Percentiles rank a stretch among this genome's conserved stretches.
These are phyloP conservation scores for Nigrospora oryzae DNA, from an alignment of 2,329 filamentous ascomycete species.

Conservation along the genomic window DNA sequence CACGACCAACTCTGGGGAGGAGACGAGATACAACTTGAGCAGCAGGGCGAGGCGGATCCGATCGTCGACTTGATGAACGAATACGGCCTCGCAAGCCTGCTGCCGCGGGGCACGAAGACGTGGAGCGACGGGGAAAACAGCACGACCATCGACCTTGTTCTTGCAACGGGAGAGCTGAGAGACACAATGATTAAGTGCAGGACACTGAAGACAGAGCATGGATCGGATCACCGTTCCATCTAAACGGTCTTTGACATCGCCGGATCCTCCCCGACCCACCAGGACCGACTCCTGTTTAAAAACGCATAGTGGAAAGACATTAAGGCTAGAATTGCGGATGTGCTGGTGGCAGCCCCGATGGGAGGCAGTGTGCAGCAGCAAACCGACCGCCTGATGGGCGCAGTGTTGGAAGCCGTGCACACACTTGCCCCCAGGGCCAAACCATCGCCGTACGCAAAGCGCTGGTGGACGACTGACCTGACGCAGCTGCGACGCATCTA, in stretches of 20 bases:
- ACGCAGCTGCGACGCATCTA: slow-evolving; percentile 17
- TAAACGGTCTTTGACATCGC: slow-evolving; percentile 10
- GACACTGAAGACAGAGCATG: not conserved
- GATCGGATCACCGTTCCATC: not conserved
- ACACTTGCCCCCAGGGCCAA: slow-evolving; percentile 12
- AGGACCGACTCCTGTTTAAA: slow-evolving; percentile 12
- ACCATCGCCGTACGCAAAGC: slow-evolving; percentile 17
- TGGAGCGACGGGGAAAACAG: slow-evolving; percentile 14
- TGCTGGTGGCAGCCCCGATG: not conserved
- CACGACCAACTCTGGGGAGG: slow-evolving; percentile 18
- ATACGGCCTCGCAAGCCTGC: slow-evolving; percentile 20
- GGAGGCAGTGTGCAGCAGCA: not conserved
- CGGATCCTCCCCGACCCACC: slow-evolving; percentile 1
- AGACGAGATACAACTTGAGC: slow-evolving; percentile 23
- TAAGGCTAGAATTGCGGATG: slow-evolving; percentile 5
- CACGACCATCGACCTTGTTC: slow-evolving; percentile 16
- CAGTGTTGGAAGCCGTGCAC: slow-evolving; percentile 4
- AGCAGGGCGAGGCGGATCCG: slow-evolving; percentile 24
- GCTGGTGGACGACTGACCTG: slow-evolving; percentile 19
- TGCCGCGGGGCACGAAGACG: slow-evolving; percentile 24
- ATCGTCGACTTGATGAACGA: slow-evolving; percentile 27
- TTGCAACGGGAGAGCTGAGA: slow-evolving; percentile 11
- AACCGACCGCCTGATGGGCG: not conserved
- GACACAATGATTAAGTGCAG: slow-evolving; percentile 3
- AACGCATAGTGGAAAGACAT: slow-evolving; percentile 18